A percentile compares a stretch with the other conserved stretches of the same genome.
phyloP scores from a whole-genome alignment of 2,329 filamentous ascomycete species.

The Fulvia fulva region DNA sequence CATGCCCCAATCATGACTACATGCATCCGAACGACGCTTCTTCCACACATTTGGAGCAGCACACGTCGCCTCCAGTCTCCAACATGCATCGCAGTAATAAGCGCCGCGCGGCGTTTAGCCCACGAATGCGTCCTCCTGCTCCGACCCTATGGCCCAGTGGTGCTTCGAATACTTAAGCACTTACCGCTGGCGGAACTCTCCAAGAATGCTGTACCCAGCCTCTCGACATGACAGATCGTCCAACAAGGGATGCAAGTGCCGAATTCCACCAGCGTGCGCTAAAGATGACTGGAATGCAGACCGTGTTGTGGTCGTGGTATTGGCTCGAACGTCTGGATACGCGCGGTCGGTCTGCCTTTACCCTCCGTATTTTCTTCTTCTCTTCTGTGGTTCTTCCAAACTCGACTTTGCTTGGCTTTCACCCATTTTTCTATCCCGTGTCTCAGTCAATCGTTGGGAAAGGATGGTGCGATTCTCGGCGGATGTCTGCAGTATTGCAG shows the following conservation, averaged over 20 bases:
- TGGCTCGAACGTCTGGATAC: neutral
- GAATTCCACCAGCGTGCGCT: constrained; percentile 5
- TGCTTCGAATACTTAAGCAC: neutral
- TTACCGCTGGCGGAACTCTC: neutral
- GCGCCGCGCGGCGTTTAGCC: too few species aligned
- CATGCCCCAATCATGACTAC: too few species aligned
- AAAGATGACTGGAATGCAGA: constrained; percentile 29
- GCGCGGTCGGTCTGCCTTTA: neutral
- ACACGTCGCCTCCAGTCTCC: too few species aligned
- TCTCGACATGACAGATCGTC: neutral
- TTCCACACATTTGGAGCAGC: too few species aligned
- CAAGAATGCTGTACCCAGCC: neutral
- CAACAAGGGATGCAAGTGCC: neutral
- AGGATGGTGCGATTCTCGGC: constrained; percentile 13
- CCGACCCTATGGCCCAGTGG: too few species aligned
- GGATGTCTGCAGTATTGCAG: constrained; percentile 7
- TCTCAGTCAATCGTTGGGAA: constrained; percentile 2
- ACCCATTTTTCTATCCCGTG: neutral
- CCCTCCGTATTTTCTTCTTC: constrained; percentile 1
- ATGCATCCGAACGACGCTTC: too few species aligned
- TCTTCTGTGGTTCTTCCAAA: neutral
- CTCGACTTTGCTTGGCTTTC: constrained; percentile 1
- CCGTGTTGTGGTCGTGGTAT: constrained; percentile 20
- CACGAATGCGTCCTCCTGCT: too few species aligned
- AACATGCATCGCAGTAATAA: too few species aligned